Conservation (phyloP, 2,329 filamentous ascomycete genomes). For the Alternaria ventricosa region DNA sequence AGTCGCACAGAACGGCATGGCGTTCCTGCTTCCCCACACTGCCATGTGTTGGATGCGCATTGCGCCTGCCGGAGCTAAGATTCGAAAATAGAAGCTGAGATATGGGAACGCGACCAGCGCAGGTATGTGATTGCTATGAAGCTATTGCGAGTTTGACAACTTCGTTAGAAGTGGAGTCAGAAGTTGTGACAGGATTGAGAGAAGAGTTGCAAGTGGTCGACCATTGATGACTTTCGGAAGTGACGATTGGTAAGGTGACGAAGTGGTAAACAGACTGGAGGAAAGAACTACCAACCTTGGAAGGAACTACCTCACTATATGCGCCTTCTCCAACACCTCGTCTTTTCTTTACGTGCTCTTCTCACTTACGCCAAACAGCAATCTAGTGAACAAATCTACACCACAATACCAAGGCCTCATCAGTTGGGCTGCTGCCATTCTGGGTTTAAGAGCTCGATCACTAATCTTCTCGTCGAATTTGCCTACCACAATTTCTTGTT, state of each 20-base stretch:
- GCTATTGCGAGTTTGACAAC: not conserved
- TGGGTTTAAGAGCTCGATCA: not conserved
- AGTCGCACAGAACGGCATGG: constrained; percentile 6
- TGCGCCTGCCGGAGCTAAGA: not conserved
- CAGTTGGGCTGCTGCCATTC: not conserved
- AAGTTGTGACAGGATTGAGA: not conserved
- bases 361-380: not conserved
- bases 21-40: not conserved
- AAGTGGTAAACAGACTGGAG: not conserved
- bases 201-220: not conserved
- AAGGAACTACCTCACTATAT: not conserved
- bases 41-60: not conserved
- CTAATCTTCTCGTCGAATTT: not conserved
- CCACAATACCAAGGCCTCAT: not conserved
- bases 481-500: not conserved
- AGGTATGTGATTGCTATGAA: not conserved
- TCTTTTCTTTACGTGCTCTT: not conserved
- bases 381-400: not conserved
- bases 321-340: not conserved
- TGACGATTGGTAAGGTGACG: not conserved
- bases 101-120: not conserved
- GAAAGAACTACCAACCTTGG: not conserved
- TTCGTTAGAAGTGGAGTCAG: not conserved
- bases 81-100: not conserved
- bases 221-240: not conserved